A percentile compares a stretch with the other conserved stretches of the same genome.
These are phyloP conservation scores for Aspergillus saccharolyticus DNA, from an alignment of 495 filamentous ascomycete genomes.

Conservation along the genomic window DNA sequence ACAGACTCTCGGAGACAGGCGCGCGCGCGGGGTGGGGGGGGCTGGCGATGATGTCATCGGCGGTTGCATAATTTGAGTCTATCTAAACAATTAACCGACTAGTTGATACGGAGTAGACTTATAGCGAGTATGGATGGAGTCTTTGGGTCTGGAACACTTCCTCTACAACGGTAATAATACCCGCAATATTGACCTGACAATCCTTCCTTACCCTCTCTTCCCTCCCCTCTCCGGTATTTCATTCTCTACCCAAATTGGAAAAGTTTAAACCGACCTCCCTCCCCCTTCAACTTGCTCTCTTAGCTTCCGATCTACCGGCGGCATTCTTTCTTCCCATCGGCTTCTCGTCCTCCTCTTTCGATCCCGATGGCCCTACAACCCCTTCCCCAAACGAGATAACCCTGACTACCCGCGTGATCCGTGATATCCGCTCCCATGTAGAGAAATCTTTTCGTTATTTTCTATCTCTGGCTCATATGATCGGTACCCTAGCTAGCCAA, in stretches of 20 bases:
- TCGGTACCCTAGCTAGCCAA: neutral
- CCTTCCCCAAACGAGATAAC: neutral
- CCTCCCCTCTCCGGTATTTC: neutral
- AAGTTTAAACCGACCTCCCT: neutral
- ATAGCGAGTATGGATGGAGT: too few relatives aligned
- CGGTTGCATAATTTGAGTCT: too few relatives aligned
- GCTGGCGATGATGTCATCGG: too few relatives aligned
- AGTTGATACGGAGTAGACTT: too few relatives aligned
- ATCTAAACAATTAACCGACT: too few relatives aligned
- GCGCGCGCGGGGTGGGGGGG: too few relatives aligned
- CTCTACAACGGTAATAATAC: too few relatives aligned
- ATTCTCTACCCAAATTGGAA: neutral
- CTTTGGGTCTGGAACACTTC: too few relatives aligned
- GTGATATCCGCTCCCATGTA: neutral
- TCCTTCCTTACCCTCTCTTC: too few relatives aligned
- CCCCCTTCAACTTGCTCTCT: too few relatives aligned
- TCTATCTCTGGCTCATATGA: neutral
- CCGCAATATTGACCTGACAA: too few relatives aligned
- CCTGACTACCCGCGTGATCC: neutral
- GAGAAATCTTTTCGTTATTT: neutral
- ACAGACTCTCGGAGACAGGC: too few relatives aligned
- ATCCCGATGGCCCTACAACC: neutral
- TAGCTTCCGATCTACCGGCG: neutral
- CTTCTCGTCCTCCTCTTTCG: neutral
- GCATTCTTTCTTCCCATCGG: neutral